Conservation (phyloP, 2,329 filamentous ascomycete species). For the Calonectria pseudoreteaudii region DNA sequence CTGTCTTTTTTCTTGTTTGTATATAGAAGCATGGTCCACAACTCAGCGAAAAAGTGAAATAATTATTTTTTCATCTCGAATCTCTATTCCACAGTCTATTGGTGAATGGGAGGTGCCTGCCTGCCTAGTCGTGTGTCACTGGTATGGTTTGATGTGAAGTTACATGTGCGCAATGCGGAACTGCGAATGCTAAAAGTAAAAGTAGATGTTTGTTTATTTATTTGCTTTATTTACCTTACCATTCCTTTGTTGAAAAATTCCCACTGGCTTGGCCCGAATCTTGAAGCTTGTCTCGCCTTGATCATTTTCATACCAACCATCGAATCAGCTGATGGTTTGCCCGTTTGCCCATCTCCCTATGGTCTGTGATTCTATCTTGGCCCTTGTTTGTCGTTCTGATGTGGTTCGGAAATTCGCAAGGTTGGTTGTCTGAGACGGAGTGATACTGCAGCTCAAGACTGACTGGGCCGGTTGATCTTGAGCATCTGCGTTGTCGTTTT, state of each 20-base stretch:
- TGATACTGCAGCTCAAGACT: not conserved
- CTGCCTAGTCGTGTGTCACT: not conserved
- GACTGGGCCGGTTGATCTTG: not conserved
- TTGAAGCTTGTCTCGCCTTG: not conserved
- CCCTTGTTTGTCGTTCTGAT: not conserved
- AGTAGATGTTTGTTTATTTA: not conserved
- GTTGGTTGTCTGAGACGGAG: not conserved
- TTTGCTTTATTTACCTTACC: not conserved
- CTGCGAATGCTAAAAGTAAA: not conserved
- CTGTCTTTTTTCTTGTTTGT: constrained; percentile 32
- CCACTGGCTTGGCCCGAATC: not conserved
- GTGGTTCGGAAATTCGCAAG: not conserved
- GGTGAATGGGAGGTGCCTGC: not conserved
- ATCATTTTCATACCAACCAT: not conserved
- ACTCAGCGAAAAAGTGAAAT: constrained; percentile 24
- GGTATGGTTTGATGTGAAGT: not conserved
- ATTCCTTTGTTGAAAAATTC: not conserved
- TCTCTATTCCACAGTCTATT: not conserved
- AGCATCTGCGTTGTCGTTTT: not conserved
- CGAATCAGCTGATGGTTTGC: not conserved
- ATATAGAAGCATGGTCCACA: constrained; percentile 36
- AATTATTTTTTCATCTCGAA: constrained; percentile 1
- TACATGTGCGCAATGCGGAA: not conserved
- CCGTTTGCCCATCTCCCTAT: too few relatives aligned
- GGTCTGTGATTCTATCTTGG: not conserved